Evolutionary conservation across 805 yeast species (phyloP).

Genomic region (Dipodascus geniculatus): DNA sequence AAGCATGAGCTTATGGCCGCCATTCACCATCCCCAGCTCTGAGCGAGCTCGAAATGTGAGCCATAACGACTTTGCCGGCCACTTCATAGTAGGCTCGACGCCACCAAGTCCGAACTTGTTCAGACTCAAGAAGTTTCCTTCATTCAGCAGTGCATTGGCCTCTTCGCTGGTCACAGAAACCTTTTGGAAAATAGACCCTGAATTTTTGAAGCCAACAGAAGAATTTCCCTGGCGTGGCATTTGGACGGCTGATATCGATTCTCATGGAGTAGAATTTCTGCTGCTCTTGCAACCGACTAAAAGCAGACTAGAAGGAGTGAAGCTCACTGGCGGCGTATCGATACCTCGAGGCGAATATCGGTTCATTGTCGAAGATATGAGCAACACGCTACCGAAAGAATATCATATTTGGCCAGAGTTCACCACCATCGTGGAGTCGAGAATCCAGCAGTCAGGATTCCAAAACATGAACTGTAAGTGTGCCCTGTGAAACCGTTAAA

Average conservation of each 20-base stretch:
- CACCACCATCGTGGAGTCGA: background rate
- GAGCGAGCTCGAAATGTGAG: constrained; percentile 16
- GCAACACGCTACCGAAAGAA: background rate
- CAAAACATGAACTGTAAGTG: constrained; percentile 2
- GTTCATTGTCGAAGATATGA: constrained; percentile 17
- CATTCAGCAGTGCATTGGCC: constrained; percentile 6
- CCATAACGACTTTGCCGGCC: constrained; percentile 15
- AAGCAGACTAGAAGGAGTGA: constrained; percentile 19
- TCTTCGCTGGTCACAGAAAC: constrained; percentile 18
- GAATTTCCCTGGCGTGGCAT: constrained; percentile 18
- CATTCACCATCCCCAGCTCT: constrained; percentile 12
- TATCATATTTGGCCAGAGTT: constrained; percentile 1
- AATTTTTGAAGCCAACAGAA: background rate
- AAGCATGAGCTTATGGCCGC: constrained; percentile 19
- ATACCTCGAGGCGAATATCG: constrained; percentile 20
- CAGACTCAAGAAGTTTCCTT: constrained; percentile 12
- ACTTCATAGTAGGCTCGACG: constrained; percentile 8
- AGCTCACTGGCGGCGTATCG: constrained; percentile 18
- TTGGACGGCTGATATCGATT: constrained; percentile 18
- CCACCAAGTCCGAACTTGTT: constrained; percentile 10
- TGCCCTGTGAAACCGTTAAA: background rate
- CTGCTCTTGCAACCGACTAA: constrained; percentile 17
- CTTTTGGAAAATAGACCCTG: constrained; percentile 10
- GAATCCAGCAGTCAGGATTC: constrained; percentile 3
- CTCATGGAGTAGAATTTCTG: constrained; percentile 14